Base-by-base conservation (phyloP, 805 yeast species). In the Candida andamanensis region DNA sequence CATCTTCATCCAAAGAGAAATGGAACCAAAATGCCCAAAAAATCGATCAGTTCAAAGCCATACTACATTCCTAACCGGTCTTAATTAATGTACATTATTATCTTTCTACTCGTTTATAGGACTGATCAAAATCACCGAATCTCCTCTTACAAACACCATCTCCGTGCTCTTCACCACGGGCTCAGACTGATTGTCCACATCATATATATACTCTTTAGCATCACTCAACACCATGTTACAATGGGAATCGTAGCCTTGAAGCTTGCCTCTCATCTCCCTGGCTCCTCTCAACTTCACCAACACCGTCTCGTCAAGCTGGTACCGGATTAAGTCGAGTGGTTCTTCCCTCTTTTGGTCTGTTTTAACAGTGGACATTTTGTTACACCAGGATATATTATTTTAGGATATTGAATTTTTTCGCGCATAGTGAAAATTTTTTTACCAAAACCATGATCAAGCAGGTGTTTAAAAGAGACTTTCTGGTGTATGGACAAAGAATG, bases 111-210 rank as follows among this genome's bases (percentile, higher is more conserved):
- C 52, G 17, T 47, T 42, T 13, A 54, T 39, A 12, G 72, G 69
- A 33, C 82, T 78, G 33, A 92, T 80, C 45, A 89, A 70, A 30
- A 94, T 85, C 26, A 92, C 97, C 3, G 94, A 79, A 60, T 92
- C 98, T n/a, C 99, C 99, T 64, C 99, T 80, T 11, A 92, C 89
- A 60, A 90, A 90, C 26, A 92, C 78, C 87, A 92, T 85, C 35
- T 85, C 95, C 12, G 86, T 73, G 40, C 72, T 70, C 50, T 78
- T 82, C 21, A 61, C 63, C n/a, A 42, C 47, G 2, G 63, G 61
- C 28, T 68, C 70, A 18, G 56, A 52, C 11, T 30, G 19, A 3
- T 61, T 73, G n/a, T 40, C 46, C 3, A 68, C 74, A 4, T 69
- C 78, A 54, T 74, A 85, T 23, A 89, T 77, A 2, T 83, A 84